Conservation (phyloP, 805 yeast species). For the Kodamaea sagamina region DNA sequence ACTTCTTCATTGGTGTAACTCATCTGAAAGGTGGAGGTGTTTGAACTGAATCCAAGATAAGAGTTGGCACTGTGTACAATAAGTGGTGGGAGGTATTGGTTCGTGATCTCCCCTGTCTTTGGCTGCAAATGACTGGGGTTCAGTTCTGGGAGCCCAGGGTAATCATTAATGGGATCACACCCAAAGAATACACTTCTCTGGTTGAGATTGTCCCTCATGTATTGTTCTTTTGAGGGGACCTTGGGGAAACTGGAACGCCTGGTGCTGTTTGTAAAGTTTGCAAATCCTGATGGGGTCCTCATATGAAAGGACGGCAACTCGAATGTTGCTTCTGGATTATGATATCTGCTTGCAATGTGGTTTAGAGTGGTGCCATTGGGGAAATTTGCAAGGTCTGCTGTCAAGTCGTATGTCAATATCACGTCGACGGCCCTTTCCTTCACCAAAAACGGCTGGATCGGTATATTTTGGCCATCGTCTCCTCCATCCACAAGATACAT, state of each 20-base stretch:
- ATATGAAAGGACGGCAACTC: slow-evolving; percentile 18
- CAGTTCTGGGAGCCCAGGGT: slow-evolving; percentile 19
- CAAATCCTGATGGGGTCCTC: background rate
- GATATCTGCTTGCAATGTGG: slow-evolving; percentile 39
- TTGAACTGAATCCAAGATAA: slow-evolving; percentile 44
- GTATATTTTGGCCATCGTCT: slow-evolving; percentile 50
- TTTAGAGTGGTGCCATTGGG: slow-evolving; percentile 61
- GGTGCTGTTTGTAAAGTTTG: slow-evolving; percentile 2
- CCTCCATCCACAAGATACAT: slow-evolving; percentile 49
- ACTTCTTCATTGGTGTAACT: slow-evolving; percentile 49
- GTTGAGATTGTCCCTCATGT: slow-evolving; percentile 22
- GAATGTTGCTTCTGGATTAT: slow-evolving; percentile 16
- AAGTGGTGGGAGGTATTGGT: slow-evolving; percentile 46
- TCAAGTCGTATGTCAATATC: slow-evolving; percentile 44
- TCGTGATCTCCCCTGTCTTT: background rate
- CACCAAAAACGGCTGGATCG: slow-evolving; percentile 47
- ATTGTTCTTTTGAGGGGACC: slow-evolving; percentile 33
- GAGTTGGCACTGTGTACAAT: slow-evolving; percentile 54
- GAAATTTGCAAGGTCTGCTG: slow-evolving; percentile 54
- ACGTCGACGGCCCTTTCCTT: slow-evolving; percentile 38
- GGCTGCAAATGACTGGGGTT: background rate
- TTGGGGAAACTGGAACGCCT: slow-evolving; percentile 33
- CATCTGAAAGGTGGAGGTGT: slow-evolving; percentile 60
- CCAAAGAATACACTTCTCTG: slow-evolving; percentile 43
- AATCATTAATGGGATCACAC: slow-evolving; percentile 39